Percentiles rank a stretch among this genome's conserved stretches.
phyloP scores from a whole-genome alignment of 768 basidiomycete genomes.

The Mycena albidolilacea region DNA sequence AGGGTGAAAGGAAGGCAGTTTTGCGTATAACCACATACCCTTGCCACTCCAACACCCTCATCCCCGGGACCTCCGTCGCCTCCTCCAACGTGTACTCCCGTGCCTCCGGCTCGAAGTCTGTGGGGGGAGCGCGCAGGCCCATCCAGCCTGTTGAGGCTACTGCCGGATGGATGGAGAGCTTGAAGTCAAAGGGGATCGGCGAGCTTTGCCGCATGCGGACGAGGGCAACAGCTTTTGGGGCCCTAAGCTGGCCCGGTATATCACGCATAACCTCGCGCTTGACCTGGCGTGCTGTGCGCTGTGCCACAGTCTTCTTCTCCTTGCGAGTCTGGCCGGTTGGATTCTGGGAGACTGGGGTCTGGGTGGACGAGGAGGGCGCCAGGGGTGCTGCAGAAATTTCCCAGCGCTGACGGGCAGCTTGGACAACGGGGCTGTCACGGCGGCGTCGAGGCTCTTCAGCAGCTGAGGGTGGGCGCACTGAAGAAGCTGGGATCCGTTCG shows the following conservation, averaged over 20 bases:
- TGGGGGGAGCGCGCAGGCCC: neutral
- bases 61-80: neutral
- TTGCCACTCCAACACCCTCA: neutral
- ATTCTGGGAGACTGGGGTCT: no score
- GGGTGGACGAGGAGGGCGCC: no score
- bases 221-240: neutral
- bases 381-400: no score
- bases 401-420: no score
- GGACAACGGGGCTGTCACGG: no score
- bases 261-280: no score
- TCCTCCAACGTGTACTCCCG: neutral
- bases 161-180: neutral
- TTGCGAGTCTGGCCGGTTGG: no score
- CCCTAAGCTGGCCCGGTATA: neutral
- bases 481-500: no score
- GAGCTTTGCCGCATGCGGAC: neutral
- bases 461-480: no score
- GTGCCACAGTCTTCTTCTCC: no score
- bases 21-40: neutral
- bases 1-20: neutral
- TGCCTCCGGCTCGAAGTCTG: neutral
- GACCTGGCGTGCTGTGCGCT: no score
- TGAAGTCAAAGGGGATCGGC: neutral
- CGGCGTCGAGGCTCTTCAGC: no score
- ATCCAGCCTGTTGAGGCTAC: neutral